These are phyloP conservation scores for Dactylonectria macrodidyma DNA, from an alignment of 2,329 filamentous ascomycete species.

Conservation along the genomic window DNA sequence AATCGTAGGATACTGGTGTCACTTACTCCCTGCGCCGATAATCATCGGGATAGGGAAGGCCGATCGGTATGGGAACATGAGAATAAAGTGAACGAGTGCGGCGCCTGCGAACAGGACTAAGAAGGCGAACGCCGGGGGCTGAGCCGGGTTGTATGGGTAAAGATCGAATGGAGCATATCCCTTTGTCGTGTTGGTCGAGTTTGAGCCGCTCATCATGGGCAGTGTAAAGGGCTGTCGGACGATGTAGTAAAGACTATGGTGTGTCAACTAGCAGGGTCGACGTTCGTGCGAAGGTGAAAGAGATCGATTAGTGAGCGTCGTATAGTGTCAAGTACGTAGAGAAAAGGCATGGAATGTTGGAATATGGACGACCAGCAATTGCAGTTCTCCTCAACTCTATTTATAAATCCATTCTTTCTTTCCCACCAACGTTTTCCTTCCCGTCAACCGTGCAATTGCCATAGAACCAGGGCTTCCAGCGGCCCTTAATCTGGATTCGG, in stretches of 20 bases:
- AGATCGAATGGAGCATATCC: constrained; percentile 46
- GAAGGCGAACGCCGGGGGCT: constrained; percentile 36
- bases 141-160: constrained; percentile 65
- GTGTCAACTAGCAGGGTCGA: not conserved
- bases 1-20: fast-evolving
- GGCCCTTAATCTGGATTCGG: not conserved
- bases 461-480: not conserved
- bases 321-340: not conserved
- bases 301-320: not conserved
- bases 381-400: not conserved
- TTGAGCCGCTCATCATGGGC: not conserved
- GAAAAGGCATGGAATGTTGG: not conserved
- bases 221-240: not conserved
- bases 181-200: not conserved
- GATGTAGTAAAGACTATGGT: not conserved
- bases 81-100: constrained; percentile 56
- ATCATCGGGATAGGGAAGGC: constrained; percentile 67
- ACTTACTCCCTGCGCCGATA: constrained; percentile 64
- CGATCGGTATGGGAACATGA: constrained; percentile 57
- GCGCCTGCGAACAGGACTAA: constrained; percentile 53
- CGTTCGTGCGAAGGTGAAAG: not conserved
- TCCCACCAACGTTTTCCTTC: not conserved
- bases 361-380: not conserved
- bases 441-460: not conserved
- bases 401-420: not conserved